A percentile compares a stretch with the other conserved stretches of the same genome.
Conservation (phyloP, 345 rosid genomes). For the Triadica sebifera region DNA sequence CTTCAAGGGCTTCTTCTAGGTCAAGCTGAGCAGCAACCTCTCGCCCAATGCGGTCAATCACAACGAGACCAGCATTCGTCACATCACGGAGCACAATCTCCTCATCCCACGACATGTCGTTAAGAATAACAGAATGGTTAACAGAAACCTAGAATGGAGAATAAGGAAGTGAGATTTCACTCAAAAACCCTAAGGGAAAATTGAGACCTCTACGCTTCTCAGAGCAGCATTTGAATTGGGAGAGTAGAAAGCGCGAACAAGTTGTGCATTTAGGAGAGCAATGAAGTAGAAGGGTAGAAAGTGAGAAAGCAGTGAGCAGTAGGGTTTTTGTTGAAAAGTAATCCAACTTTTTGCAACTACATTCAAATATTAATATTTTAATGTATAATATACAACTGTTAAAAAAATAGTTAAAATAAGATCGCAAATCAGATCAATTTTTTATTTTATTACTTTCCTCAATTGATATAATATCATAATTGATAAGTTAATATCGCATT, state of each 20-base stretch:
- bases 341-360: too few species aligned
- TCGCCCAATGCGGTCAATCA: conserved; percentile 77
- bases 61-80: conserved; percentile 64
- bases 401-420: too few species aligned
- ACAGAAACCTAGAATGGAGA: not conserved
- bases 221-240: not conserved
- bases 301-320: not conserved
- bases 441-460: too few species aligned
- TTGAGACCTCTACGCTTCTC: not conserved
- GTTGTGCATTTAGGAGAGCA: not conserved
- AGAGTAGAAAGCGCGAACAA: not conserved
- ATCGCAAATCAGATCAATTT: too few species aligned
- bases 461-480: too few species aligned
- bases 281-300: not conserved
- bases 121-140: not conserved
- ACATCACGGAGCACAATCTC: conserved; percentile 88
- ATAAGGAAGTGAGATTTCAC: not conserved
- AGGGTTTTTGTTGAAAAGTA: conserved; percentile 4
- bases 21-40: conserved; percentile 80
- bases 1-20: conserved; percentile 88
- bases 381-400: too few species aligned
- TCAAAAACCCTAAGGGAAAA: not conserved
- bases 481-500: too few species aligned
- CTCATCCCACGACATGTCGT: conserved; percentile 68
- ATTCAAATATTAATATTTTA: too few species aligned